Evolutionary conservation across 495 filamentous ascomycete genomes (phyloP).

Genomic region (Talaromyces liani): DNA sequence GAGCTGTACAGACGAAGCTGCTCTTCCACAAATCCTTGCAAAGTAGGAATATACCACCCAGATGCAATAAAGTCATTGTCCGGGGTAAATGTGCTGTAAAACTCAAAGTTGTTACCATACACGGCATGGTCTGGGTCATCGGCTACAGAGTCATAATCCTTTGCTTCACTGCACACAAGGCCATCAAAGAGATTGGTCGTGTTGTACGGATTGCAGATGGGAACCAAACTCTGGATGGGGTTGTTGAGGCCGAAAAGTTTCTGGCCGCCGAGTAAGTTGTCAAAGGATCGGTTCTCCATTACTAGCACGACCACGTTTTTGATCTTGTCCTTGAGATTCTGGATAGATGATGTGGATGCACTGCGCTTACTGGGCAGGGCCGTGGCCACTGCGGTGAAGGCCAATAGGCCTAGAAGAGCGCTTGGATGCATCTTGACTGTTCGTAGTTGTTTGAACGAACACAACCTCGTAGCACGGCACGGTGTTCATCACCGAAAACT

Average conservation of each 20-base stretch:
- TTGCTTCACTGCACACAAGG: constrained; percentile 28
- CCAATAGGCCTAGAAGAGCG: constrained; percentile 26
- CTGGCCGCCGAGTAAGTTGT: constrained; percentile 37
- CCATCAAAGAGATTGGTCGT: constrained; percentile 16
- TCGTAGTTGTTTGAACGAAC: background rate
- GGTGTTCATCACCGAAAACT: background rate
- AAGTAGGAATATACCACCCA: constrained; percentile 22
- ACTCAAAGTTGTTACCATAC: constrained; percentile 43
- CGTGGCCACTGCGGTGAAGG: constrained; percentile 25
- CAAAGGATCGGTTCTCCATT: constrained; percentile 41
- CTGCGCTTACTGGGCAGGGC: constrained; percentile 19
- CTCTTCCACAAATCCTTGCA: constrained; percentile 43
- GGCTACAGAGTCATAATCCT: constrained; percentile 33
- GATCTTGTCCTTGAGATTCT: constrained; percentile 23
- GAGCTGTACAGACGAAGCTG: constrained; percentile 29
- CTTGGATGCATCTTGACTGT: constrained; percentile 21
- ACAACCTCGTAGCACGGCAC: background rate
- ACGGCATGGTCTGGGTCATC: constrained; percentile 45
- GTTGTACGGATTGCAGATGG: constrained; percentile 18
- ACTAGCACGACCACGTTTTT: constrained; percentile 41
- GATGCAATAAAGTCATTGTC: constrained; percentile 27
- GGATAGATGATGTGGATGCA: background rate
- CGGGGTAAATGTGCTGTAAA: constrained; percentile 38
- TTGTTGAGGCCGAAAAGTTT: constrained; percentile 12
- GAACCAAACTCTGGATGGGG: constrained; percentile 13